phyloP scores from a whole-genome alignment of 2,329 filamentous ascomycete species.

The Lecanicillium sp. region DNA sequence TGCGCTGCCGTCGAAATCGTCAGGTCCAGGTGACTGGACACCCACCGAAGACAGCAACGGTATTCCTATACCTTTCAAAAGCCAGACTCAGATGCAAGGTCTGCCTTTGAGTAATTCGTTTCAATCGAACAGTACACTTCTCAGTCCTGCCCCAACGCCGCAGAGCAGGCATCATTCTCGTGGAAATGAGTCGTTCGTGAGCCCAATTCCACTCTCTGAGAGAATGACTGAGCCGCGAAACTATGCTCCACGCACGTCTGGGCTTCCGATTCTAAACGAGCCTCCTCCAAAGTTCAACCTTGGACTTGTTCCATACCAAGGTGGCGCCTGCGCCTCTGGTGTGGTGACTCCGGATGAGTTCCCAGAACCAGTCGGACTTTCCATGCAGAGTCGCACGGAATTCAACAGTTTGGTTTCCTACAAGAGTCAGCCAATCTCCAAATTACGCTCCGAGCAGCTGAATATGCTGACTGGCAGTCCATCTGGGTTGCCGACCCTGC shows the following conservation, averaged over 20 bases:
- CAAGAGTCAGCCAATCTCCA: conserved; percentile 8
- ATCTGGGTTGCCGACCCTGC: conserved; percentile 24
- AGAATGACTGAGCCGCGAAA: conserved; percentile 32
- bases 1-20: no score
- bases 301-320: conserved; percentile 8
- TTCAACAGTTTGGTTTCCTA: conserved; percentile 8
- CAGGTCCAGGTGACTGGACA: no score
- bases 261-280: conserved; percentile 14
- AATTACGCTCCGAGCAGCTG: conserved; percentile 28
- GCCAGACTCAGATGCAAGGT: no score
- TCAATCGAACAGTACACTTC: no score
- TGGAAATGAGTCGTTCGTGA: conserved; percentile 2
- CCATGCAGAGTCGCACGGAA: neutral
- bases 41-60: no score
- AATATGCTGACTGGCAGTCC: conserved; percentile 25
- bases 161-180: neutral
- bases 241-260: conserved; percentile 28
- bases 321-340: neutral
- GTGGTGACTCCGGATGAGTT: conserved; percentile 1
- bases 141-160: neutral
- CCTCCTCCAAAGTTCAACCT: conserved; percentile 32
- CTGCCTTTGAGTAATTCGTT: neutral
- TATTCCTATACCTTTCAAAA: no score
- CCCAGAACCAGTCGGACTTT: neutral
- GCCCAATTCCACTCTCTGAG: conserved; percentile 8